Base-by-base conservation (phyloP, 2,329 filamentous ascomycete genomes). In the Phyllachora maydis region DNA sequence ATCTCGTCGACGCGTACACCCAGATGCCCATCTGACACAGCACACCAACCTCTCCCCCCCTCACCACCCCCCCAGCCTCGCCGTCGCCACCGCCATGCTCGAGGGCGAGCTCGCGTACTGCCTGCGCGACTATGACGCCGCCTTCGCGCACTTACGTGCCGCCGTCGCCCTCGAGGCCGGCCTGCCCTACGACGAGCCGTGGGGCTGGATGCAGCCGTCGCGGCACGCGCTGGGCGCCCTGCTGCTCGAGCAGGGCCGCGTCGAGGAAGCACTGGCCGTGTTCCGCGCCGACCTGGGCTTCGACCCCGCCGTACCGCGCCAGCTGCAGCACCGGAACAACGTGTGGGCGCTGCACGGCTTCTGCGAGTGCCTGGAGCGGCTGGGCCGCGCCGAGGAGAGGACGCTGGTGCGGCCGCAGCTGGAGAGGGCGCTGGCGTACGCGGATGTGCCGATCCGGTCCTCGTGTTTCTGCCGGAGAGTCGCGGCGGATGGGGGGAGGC, bases 181-280 rank as follows among this genome's bases (percentile, higher is more conserved):
- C 0, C 52, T 81, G 14, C 65, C 65, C 0, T 81, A 76, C 30
- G 68, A 72, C 23, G 75, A 82, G 39, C 75, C 75, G 0, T 79
- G 73, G 73, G 70, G 69, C 0, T 81, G 74, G 73, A 78, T 81
- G 72, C 69, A 76, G 37, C 74, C 74, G 0, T 62, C 65, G 0
- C 53, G 72, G 3, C 74, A 81, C 40, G 73, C 73, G 0, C 71
- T 71, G 23, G 73, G 67, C 2, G 74, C 73, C 0, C 49, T 82
- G 4, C 40, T 77, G 15, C 50, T 77, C 8, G 74, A 81, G 37
- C 71, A 74, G 35, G 65, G 59, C 0, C 48, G 47, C n/a, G 47
- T 61, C 0, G 52, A 59, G 13, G 50, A 71, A 23, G 68, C 70
- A 0, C 44, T 54, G 3, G 50, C 38, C 1, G 56, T 67, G 1